phyloP scores from a whole-genome alignment of 2,329 filamentous ascomycete species.

The Colletotrichum echinochloae region DNA sequence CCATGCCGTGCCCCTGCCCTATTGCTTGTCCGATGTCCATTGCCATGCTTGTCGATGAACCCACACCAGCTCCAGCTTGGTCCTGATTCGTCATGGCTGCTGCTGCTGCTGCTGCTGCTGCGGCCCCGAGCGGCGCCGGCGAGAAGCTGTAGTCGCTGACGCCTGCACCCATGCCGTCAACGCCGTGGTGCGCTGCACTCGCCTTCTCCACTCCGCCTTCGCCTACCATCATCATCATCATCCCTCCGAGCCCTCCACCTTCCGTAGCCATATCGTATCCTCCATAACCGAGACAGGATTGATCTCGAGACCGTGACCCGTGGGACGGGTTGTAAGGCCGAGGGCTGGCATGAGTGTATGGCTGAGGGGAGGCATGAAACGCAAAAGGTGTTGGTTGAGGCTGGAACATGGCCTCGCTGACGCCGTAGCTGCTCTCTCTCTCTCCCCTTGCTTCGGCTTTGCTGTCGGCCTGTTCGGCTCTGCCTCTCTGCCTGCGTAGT shows the following conservation, averaged over 20 bases:
- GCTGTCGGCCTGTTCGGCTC: no score
- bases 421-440: no score
- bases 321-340: conserved; percentile 1
- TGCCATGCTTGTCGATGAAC: conserved; percentile 4
- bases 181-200: conserved; percentile 5
- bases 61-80: conserved; percentile 7
- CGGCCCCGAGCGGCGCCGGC: conserved; percentile 2
- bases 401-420: conserved; percentile 62
- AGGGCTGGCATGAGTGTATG: not conserved
- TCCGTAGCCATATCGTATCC: conserved; percentile 7
- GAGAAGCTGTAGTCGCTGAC: conserved; percentile 25
- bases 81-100: not conserved
- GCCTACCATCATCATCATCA: not conserved
- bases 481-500: no score
- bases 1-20: conserved; percentile 16
- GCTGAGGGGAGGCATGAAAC: conserved; percentile 46
- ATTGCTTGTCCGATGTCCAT: conserved; percentile 9
- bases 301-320: not conserved
- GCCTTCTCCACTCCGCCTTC: not conserved
- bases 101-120: not conserved
- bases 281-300: not conserved
- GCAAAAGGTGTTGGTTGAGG: conserved; percentile 63
- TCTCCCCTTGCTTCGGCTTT: no score
- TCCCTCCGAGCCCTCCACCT: conserved; percentile 5
- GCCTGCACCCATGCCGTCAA: not conserved